These are phyloP conservation scores for Ilex asprella DNA, from an alignment of 257 asterid genomes.

Conservation along the genomic window DNA sequence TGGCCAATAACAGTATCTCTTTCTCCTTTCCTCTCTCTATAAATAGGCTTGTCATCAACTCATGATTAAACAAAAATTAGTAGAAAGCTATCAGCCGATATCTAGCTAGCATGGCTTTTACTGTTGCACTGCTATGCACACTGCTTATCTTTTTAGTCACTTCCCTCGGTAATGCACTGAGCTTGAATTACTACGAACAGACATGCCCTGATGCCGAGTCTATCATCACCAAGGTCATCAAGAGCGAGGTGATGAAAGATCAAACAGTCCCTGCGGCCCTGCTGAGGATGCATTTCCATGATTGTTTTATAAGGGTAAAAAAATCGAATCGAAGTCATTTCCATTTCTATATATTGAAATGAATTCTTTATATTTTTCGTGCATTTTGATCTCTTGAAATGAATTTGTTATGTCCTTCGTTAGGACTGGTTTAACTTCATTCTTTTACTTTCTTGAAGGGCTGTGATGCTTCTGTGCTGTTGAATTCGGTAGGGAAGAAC, in stretches of 20 bases:
- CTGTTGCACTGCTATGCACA: slow-evolving; percentile 7
- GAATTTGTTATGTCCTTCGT: background rate
- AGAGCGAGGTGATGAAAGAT: slow-evolving; percentile 7
- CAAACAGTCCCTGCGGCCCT: slow-evolving; percentile 17
- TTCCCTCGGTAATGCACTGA: slow-evolving; percentile 24
- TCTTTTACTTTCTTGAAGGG: slow-evolving; percentile 9
- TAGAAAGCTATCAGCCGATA: background rate
- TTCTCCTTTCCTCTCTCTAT: slow-evolving; percentile 10
- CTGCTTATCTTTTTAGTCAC: slow-evolving; percentile 9
- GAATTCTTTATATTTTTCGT: background rate
- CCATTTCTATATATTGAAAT: background rate
- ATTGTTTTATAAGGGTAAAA: slow-evolving; percentile 19
- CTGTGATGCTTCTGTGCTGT: slow-evolving; percentile 24
- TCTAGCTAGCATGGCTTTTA: slow-evolving; percentile 8
- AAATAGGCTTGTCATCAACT: slow-evolving; percentile 6
- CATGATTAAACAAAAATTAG: background rate
- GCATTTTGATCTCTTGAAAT: background rate
- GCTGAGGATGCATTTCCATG: slow-evolving; percentile 21
- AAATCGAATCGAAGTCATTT: background rate
- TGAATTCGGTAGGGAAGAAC: slow-evolving; percentile 17
- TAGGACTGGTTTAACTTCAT: background rate
- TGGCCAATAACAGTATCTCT: background rate
- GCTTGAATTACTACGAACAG: slow-evolving; percentile 26
- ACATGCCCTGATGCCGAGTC: slow-evolving; percentile 15
- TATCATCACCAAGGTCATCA: slow-evolving; percentile 3